Evolutionary conservation across 441 rosid genomes (phyloP).

Genomic region (Heliophila coronopifolia): DNA sequence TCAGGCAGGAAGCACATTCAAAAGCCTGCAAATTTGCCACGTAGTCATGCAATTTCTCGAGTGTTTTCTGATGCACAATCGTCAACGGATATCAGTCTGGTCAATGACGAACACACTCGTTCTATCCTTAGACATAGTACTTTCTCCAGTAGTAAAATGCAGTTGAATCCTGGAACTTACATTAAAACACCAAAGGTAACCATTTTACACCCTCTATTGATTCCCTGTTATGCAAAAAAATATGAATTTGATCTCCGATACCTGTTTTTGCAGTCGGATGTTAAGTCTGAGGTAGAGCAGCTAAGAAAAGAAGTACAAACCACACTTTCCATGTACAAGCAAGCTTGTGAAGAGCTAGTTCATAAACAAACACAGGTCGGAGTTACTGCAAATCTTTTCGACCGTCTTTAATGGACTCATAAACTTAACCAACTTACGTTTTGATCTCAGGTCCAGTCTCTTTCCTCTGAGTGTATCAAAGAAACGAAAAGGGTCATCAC

Average conservation of each 20-base stretch:
- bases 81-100: constrained; percentile 18
- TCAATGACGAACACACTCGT: constrained; percentile 26
- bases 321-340: constrained; percentile 57
- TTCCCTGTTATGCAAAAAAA: not conserved
- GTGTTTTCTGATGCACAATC: constrained; percentile 29
- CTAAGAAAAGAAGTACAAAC: constrained; percentile 55
- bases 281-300: constrained; percentile 52
- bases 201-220: not conserved
- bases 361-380: constrained; percentile 64
- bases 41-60: constrained; percentile 28
- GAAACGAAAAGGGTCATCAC: constrained; percentile 60
- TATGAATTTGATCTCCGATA: constrained; percentile 8
- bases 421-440: constrained; percentile 4
- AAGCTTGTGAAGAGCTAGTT: constrained; percentile 70
- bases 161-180: constrained; percentile 28
- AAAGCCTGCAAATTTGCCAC: constrained; percentile 34
- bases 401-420: not conserved
- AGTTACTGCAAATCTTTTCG: not conserved
- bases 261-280: constrained; percentile 41
- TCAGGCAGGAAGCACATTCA: constrained; percentile 27
- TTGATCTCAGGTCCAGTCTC: constrained; percentile 46
- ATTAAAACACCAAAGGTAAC: constrained; percentile 35
- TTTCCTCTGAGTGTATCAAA: constrained; percentile 61
- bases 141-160: constrained; percentile 18
- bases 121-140: constrained; percentile 24